A percentile compares a stretch with the other conserved stretches of the same genome.
Evolutionary conservation across 768 basidiomycete species (phyloP).

Genomic region (Multifurca ochricompacta): DNA sequence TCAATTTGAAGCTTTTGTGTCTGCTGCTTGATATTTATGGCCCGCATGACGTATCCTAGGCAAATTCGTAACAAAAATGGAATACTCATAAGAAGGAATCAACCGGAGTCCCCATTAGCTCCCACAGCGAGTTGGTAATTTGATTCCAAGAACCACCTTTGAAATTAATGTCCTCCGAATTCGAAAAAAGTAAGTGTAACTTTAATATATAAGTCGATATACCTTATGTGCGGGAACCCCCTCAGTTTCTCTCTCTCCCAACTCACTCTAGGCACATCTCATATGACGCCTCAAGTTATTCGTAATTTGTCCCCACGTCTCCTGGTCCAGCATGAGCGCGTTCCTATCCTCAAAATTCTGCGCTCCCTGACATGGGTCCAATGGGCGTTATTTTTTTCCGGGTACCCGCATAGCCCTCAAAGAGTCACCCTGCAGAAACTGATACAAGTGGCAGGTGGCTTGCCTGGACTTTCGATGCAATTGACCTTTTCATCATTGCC

Average conservation of each 20-base stretch:
- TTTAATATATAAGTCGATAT: background rate
- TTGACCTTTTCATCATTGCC: slow-evolving; percentile 77
- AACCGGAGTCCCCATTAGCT: background rate
- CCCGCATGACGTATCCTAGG: background rate
- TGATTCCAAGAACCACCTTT: background rate
- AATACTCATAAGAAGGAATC: background rate
- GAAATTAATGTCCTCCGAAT: background rate
- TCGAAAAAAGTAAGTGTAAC: background rate
- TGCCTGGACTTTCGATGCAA: slow-evolving; percentile 79
- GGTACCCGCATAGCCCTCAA: slow-evolving; percentile 30
- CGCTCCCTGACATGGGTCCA: slow-evolving; percentile 38
- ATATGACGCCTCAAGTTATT: slow-evolving; percentile 5
- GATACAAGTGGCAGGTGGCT: slow-evolving; percentile 45
- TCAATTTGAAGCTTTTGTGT: too few species aligned
- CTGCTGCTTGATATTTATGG: too few species aligned
- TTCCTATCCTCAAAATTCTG: slow-evolving; percentile 36
- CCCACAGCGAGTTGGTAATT: too few species aligned
- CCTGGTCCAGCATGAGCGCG: background rate
- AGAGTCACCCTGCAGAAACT: background rate
- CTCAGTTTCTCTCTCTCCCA: background rate
- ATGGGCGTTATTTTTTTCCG: slow-evolving; percentile 46
- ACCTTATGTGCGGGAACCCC: too few species aligned
- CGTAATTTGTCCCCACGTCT: background rate
- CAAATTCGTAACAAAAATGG: background rate
- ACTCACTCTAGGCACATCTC: background rate